Conservation (phyloP, 768 basidiomycete genomes). For the Candolleomyces aberdarensis region DNA sequence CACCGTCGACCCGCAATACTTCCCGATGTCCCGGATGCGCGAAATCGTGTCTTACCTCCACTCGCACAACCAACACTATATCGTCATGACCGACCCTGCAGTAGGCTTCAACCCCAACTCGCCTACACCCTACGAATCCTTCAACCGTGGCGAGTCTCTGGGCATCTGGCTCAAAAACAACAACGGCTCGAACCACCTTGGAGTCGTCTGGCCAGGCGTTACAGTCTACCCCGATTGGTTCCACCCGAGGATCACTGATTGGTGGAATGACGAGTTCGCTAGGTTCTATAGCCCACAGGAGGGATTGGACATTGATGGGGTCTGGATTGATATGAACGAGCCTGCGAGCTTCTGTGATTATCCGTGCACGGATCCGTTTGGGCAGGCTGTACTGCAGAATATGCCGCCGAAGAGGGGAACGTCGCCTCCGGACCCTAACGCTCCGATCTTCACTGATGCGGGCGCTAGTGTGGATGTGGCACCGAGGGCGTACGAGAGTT, state of each 20-base stretch:
- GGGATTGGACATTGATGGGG: slow-evolving; percentile 66
- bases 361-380: slow-evolving; percentile 60
- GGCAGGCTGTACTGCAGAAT: slow-evolving; percentile 48
- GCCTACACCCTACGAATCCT: slow-evolving; percentile 42
- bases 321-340: slow-evolving; percentile 80
- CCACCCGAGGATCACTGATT: neutral
- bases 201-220: slow-evolving; percentile 67
- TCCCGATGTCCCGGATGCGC: slow-evolving; percentile 60
- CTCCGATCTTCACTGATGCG: slow-evolving; percentile 43
- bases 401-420: slow-evolving; percentile 53
- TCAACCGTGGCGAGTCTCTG: slow-evolving; percentile 46
- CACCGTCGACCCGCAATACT: slow-evolving; percentile 66
- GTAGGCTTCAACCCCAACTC: slow-evolving; percentile 48
- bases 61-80: slow-evolving; percentile 52
- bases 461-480: slow-evolving; percentile 14
- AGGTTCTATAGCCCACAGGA: slow-evolving; percentile 49
- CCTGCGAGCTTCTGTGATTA: slow-evolving; percentile 64
- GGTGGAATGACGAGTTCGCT: slow-evolving; percentile 60
- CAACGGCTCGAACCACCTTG: slow-evolving; percentile 55
- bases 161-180: slow-evolving; percentile 62
- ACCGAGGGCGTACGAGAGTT: neutral
- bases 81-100: slow-evolving; percentile 75
- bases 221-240: slow-evolving; percentile 52
- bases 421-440: slow-evolving; percentile 48
- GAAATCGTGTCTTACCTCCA: slow-evolving; percentile 65